phyloP scores from a whole-genome alignment of 108 stramenopile genomes.

The Cylindrotheca fusiformis region DNA sequence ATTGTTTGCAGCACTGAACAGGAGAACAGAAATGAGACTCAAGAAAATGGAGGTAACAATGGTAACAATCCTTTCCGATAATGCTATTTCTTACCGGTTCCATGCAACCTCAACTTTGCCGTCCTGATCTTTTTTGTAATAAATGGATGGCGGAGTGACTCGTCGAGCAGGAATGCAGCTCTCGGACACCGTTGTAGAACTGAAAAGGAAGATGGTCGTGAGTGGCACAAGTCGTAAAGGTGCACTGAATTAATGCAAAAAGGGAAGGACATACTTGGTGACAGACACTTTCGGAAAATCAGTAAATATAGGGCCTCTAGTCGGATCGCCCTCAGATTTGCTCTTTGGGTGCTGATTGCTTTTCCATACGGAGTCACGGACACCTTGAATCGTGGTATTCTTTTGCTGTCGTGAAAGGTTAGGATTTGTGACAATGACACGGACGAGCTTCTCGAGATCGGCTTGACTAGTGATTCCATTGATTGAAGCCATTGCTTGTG shows the following conservation, averaged over 20 bases:
- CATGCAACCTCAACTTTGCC: constrained; percentile 58
- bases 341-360: constrained; percentile 63
- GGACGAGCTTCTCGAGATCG: constrained; percentile 81
- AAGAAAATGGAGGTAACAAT: no score
- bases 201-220: neutral
- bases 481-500: no score
- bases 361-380: constrained; percentile 80
- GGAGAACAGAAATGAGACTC: neutral
- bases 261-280: neutral
- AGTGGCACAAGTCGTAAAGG: neutral
- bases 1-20: constrained; percentile 17
- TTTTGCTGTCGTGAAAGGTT: constrained; percentile 63
- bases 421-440: constrained; percentile 78
- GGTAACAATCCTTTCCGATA: no score
- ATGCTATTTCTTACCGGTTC: constrained; percentile 29
- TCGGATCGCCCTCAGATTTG: constrained; percentile 10
- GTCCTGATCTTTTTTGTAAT: constrained; percentile 56
- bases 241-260: neutral
- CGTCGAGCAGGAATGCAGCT: constrained; percentile 8
- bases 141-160: constrained; percentile 43
- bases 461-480: constrained; percentile 62
- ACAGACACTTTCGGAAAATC: no score
- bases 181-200: neutral
- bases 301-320: no score
- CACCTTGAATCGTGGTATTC: constrained; percentile 82